Conservation (phyloP, 1,139 yeast species). For the Insectozyma bohioensis region DNA sequence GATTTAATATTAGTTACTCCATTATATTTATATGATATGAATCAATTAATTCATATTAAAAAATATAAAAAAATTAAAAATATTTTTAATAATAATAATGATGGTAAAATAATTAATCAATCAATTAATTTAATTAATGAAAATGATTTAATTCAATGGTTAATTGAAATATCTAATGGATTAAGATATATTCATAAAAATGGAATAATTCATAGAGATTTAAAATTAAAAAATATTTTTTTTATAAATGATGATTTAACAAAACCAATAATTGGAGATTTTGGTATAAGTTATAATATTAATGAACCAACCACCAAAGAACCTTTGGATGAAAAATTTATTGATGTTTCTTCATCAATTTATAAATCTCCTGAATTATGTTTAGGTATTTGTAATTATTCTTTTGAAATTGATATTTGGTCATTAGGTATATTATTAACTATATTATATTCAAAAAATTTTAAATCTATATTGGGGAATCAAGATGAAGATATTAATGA, state of each 20-base stretch:
- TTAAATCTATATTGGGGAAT: constrained; percentile 36
- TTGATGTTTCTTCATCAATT: constrained; percentile 74
- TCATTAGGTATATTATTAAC: constrained; percentile 67
- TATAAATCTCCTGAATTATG: constrained; percentile 87
- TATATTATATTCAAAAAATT: constrained; percentile 51
- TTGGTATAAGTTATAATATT: constrained; percentile 63
- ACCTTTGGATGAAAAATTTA: constrained; percentile 44
- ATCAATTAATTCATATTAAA: constrained; percentile 20
- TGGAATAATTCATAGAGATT: constrained; percentile 83
- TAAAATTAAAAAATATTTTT: constrained; percentile 79
- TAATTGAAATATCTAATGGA: constrained; percentile 21
- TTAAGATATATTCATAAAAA: constrained; percentile 33
- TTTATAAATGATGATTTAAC: constrained; percentile 32
- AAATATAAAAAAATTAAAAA: constrained; percentile 14
- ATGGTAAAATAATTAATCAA: constrained; percentile 1
- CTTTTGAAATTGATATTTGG: constrained; percentile 77
- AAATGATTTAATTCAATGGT: constrained; percentile 17
- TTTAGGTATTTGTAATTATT: constrained; percentile 65
- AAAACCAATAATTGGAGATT: constrained; percentile 63
- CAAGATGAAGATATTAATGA: constrained; percentile 50
- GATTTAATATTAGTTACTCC: constrained; percentile 38
- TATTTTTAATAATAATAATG: constrained; percentile 10
- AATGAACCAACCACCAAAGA: constrained; percentile 29
- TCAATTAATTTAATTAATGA: constrained; percentile 9
- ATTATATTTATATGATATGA: constrained; percentile 29